Percentiles rank a stretch among this genome's conserved stretches.
These are phyloP conservation scores for Diutina pseudorugosa DNA, from an alignment of 1,139 yeast species.

Conservation along the genomic window DNA sequence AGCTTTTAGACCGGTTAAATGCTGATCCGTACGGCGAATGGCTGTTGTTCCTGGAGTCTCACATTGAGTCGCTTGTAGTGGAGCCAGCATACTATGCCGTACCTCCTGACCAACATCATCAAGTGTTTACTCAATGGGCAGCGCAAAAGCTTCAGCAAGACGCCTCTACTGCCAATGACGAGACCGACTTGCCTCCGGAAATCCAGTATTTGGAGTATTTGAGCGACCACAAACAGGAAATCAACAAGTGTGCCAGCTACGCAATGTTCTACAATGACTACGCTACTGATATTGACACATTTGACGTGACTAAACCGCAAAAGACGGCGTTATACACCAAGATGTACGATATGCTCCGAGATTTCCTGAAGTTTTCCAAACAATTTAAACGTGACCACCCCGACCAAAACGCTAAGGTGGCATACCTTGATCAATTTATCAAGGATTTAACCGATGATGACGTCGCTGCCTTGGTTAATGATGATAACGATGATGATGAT, in stretches of 20 bases:
- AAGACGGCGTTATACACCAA: background rate
- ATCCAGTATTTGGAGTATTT: background rate
- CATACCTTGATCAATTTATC: background rate
- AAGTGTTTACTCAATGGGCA: conserved; percentile 21
- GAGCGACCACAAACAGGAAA: conserved; percentile 1
- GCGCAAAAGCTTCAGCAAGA: too few relatives aligned
- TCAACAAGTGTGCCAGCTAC: background rate
- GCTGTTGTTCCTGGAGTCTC: conserved; percentile 27
- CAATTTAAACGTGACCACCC: background rate
- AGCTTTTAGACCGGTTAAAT: conserved; percentile 15
- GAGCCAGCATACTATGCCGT: conserved; percentile 21
- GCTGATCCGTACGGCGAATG: conserved; percentile 13
- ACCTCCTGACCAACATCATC: conserved; percentile 13
- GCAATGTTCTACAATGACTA: background rate
- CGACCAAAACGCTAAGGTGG: background rate
- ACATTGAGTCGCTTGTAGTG: conserved; percentile 17
- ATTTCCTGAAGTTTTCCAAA: background rate
- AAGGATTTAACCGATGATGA: background rate
- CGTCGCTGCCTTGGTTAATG: background rate
- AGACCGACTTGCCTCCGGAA: background rate
- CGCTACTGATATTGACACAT: background rate
- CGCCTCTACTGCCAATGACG: background rate
- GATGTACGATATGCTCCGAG: background rate
- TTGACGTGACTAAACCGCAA: background rate
- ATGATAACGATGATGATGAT: background rate